Evolutionary conservation across 805 yeast species (phyloP).

Genomic region (Ogataea methanolica): DNA sequence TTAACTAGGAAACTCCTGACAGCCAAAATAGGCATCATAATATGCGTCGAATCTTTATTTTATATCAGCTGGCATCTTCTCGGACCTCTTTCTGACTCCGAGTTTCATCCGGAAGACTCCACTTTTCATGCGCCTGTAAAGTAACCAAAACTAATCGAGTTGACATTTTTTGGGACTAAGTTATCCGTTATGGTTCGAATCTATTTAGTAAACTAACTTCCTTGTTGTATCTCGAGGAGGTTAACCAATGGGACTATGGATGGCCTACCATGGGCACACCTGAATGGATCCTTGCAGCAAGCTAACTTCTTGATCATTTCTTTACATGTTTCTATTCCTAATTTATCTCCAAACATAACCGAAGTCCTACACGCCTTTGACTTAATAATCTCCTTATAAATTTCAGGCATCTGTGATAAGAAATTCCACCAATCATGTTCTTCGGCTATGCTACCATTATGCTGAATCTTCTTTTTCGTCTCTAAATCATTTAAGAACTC

Average conservation of each 20-base stretch:
- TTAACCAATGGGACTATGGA: constrained; percentile 49
- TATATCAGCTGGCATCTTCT: too few species aligned
- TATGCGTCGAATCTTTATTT: too few species aligned
- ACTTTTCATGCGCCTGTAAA: too few species aligned
- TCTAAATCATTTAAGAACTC: constrained; percentile 43
- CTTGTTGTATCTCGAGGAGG: neutral
- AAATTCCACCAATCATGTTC: constrained; percentile 33
- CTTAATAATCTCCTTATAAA: constrained; percentile 46
- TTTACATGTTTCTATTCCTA: constrained; percentile 41
- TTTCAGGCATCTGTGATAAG: constrained; percentile 42
- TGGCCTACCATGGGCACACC: constrained; percentile 87
- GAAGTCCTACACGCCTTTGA: constrained; percentile 67
- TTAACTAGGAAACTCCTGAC: too few species aligned
- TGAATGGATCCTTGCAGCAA: constrained; percentile 57
- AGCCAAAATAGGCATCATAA: too few species aligned
- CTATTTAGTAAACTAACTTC: too few species aligned
- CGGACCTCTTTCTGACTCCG: too few species aligned
- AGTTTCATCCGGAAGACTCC: too few species aligned
- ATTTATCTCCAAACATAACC: constrained; percentile 62
- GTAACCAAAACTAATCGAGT: too few species aligned
- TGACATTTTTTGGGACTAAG: too few species aligned
- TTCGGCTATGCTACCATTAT: neutral
- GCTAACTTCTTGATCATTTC: constrained; percentile 38
- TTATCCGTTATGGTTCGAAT: too few species aligned
- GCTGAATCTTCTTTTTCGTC: constrained; percentile 23